Evolutionary conservation across 352 stramenopile genomes (phyloP), one percentile per base, ranked within the genome.

Genomic region (Phytopythium boreale): DNA sequence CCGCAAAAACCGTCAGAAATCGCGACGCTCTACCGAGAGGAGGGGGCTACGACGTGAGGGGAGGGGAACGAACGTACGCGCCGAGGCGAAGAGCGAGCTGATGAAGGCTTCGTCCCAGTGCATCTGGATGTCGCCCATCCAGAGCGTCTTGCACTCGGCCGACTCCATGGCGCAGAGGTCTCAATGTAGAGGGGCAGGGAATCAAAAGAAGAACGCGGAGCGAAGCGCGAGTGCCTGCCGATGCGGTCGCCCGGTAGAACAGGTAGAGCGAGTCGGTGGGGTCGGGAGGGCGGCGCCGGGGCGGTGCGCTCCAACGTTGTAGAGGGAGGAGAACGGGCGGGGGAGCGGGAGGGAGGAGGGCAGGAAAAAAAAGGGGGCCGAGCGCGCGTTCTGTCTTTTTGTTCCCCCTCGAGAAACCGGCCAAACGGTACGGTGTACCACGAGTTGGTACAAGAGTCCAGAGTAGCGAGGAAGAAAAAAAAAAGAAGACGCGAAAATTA

Each of bases 101-200:
- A 97, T 84, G 67, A 94, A 96, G 34, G 82, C 66, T 73, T 97
- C 90, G 67, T 96, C 90, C 90, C 90, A 97, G 67, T 94, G 70
- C 74, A 88, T 86, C 74, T 97, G 89, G 68, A 96, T 91, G 75
- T 94, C 88, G 66, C 88, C 88, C 82, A 96, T 95, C 88, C 88
- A 96, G 36, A 96, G 77, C 64, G 88, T 96, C 82, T 93, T 93
- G 82, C 84, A 93, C 22, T 89, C 80, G 26, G 43, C 58, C 36
- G 59, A 53, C 49, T 77, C 76, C 70, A 79, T 78, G 61, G 52
- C 57, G 24, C 14, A 14, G 52, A 22, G 52, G 12, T 29, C 37
- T 59, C 20, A 17, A 72, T 77, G 43, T 20, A 57, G 44, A 17
- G 46, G 44, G 31, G 37, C 58, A 61, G 27, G 39, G 34, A 22